phyloP scores from a whole-genome alignment of 2,329 filamentous ascomycete species.

The Exophiala alcalophila region DNA sequence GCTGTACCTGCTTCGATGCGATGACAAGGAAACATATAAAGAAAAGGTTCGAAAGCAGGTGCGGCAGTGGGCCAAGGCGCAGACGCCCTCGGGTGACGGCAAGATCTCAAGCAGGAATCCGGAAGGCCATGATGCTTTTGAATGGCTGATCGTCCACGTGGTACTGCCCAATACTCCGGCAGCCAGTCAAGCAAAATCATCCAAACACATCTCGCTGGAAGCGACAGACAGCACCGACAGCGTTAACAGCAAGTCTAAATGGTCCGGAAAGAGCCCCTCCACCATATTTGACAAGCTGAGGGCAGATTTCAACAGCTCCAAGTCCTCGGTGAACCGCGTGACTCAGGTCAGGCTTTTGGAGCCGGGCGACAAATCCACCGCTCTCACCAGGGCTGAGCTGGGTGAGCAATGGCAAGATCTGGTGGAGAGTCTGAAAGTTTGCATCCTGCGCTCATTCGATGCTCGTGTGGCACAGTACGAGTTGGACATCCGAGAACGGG shows the following conservation, averaged over 20 bases:
- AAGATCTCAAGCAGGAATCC: constrained; percentile 57
- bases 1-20: constrained; percentile 82
- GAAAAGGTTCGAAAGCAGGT: constrained; percentile 71
- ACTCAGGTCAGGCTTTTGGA: constrained; percentile 73
- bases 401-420: constrained; percentile 81
- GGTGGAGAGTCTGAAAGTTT: constrained; percentile 77
- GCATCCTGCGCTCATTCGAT: constrained; percentile 88
- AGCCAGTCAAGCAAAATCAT: constrained; percentile 70
- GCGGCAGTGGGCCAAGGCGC: constrained; percentile 82
- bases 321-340: constrained; percentile 71
- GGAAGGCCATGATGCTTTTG: constrained; percentile 93
- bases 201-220: constrained; percentile 44
- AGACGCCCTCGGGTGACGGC: constrained; percentile 30
- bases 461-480: constrained; percentile 89
- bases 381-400: constrained; percentile 71
- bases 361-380: constrained; percentile 34
- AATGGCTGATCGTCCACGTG: constrained; percentile 93
- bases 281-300: constrained; percentile 87
- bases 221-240: constrained; percentile 61
- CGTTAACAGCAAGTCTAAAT: constrained; percentile 63
- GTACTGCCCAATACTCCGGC: constrained; percentile 82
- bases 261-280: constrained; percentile 71
- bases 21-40: constrained; percentile 95
- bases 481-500: constrained; percentile 93
- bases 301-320: constrained; percentile 83